A percentile compares a stretch with the other conserved stretches of the same genome.
Evolutionary conservation across 495 filamentous ascomycete genomes (phyloP).

Genomic region (Cryomyces antarcticus): DNA sequence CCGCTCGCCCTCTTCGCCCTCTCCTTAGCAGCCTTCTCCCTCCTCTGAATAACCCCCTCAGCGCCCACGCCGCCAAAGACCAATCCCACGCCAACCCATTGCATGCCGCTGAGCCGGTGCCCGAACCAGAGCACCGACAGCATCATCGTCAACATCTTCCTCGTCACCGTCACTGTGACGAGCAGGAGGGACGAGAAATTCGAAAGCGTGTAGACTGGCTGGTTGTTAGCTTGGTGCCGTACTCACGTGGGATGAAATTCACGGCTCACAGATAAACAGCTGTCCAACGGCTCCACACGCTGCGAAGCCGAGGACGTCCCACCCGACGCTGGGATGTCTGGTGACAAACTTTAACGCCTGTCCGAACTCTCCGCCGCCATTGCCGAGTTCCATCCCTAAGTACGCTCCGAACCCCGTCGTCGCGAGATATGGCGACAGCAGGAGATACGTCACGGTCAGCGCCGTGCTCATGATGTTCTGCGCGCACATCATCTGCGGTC

Average conservation of each 20-base stretch:
- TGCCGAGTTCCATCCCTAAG: conserved; percentile 41
- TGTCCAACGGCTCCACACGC: conserved; percentile 87
- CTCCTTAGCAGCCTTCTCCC: conserved; percentile 73
- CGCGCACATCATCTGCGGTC: conserved; percentile 99
- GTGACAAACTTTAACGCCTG: conserved; percentile 64
- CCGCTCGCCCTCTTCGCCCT: conserved; percentile 25
- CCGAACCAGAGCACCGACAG: conserved; percentile 89
- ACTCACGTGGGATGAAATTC: not conserved
- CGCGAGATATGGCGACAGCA: conserved; percentile 59
- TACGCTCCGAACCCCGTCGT: conserved; percentile 42
- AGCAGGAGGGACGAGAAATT: conserved; percentile 80
- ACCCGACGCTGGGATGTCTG: conserved; percentile 55
- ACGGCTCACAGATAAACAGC: conserved; percentile 67
- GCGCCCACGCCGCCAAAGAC: conserved; percentile 93
- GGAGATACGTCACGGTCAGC: conserved; percentile 53
- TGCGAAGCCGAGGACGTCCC: conserved; percentile 75
- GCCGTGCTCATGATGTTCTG: conserved; percentile 68
- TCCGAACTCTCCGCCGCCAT: conserved; percentile 44
- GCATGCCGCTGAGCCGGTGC: conserved; percentile 61
- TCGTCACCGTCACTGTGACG: conserved; percentile 88
- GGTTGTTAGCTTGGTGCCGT: conserved; percentile 4
- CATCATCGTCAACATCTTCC: conserved; percentile 99
- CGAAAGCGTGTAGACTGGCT: conserved; percentile 66
- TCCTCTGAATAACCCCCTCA: conserved; percentile 61
- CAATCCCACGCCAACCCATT: conserved; percentile 78